A percentile compares a stretch with the other conserved stretches of the same genome.
Evolutionary conservation across 495 filamentous ascomycete species (phyloP).

Genomic region (Chlorociboria aeruginascens): DNA sequence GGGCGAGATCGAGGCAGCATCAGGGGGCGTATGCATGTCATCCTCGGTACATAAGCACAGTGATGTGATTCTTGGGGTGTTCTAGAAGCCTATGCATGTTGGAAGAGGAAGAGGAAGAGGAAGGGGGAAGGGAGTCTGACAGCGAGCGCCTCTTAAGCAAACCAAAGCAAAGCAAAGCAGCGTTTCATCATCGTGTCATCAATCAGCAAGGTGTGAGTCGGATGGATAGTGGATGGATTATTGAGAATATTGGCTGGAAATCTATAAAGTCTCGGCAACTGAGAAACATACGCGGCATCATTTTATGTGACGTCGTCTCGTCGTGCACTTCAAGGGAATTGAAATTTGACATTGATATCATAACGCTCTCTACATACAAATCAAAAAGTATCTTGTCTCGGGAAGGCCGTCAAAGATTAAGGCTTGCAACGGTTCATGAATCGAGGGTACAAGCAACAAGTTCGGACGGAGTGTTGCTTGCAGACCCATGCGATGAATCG

Average conservation of each 20-base stretch:
- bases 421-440: slow-evolving; percentile 93
- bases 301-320: background rate
- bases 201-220: too few species aligned
- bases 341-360: background rate
- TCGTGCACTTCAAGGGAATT: background rate
- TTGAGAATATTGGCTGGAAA: too few species aligned
- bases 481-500: slow-evolving; percentile 96
- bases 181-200: too few species aligned
- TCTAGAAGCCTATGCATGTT: too few species aligned
- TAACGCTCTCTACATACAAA: background rate
- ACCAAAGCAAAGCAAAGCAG: too few species aligned
- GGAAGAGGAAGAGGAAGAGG: slow-evolving; percentile 5
- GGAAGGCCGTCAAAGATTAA: slow-evolving; percentile 23
- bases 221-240: too few species aligned
- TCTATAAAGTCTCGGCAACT: too few species aligned
- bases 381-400: background rate
- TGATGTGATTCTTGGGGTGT: too few species aligned
- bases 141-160: background rate
- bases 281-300: background rate
- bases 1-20: too few species aligned
- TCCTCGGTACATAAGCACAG: too few species aligned
- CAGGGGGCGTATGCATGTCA: too few species aligned
- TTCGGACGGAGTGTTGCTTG: slow-evolving; percentile 80
- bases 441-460: slow-evolving; percentile 82
- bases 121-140: background rate